These are phyloP conservation scores for Bacidia gigantensis DNA, from an alignment of 495 filamentous ascomycete genomes.

Conservation along the genomic window DNA sequence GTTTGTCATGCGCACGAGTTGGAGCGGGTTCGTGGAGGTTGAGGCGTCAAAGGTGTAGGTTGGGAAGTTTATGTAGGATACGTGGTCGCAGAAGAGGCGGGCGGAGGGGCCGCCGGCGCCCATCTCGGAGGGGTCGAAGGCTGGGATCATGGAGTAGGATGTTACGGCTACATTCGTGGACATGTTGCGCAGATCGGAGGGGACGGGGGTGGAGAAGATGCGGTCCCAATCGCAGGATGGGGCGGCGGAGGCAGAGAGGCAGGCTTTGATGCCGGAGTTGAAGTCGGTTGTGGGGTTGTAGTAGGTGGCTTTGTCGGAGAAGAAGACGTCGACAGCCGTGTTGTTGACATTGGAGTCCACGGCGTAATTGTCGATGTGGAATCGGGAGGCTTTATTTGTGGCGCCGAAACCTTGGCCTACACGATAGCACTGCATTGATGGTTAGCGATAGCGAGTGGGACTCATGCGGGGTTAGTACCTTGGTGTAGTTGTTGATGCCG, in stretches of 20 bases:
- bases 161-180: conserved; percentile 1
- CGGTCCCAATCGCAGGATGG: conserved; percentile 18
- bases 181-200: conserved; percentile 1
- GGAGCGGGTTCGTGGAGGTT: conserved; percentile 7
- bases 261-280: conserved; percentile 8
- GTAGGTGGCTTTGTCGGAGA: conserved; percentile 11
- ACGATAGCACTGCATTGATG: conserved; percentile 11
- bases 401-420: conserved; percentile 11
- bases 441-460: neutral
- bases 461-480: too few species aligned
- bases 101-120: neutral
- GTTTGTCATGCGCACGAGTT: conserved; percentile 7
- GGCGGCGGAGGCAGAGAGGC: conserved; percentile 6
- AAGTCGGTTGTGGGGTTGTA: conserved; percentile 9
- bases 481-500: conserved; percentile 5
- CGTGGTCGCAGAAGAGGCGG: conserved; percentile 10
- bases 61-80: conserved; percentile 10
- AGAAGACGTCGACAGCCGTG: conserved; percentile 9
- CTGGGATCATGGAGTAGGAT: neutral
- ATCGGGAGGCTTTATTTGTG: conserved; percentile 8
- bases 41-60: conserved; percentile 16
- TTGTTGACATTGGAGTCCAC: neutral
- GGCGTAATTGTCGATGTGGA: conserved; percentile 6
- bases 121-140: neutral
- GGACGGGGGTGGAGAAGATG: conserved; percentile 11